Conservation (phyloP, 2,329 filamentous ascomycete species). For the Dryadomyces quercivorus region DNA sequence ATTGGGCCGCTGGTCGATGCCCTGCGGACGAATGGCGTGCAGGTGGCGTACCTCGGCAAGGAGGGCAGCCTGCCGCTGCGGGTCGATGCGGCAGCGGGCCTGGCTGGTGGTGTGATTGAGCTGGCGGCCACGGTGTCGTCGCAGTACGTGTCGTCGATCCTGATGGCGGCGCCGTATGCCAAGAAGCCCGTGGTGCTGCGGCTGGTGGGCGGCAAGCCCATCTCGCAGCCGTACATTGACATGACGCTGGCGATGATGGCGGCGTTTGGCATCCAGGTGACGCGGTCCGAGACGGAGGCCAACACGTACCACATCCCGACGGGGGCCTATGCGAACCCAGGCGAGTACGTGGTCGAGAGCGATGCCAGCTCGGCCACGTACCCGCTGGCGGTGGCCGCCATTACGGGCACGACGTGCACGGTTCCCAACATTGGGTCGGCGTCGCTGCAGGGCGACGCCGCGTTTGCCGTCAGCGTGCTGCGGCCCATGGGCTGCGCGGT, state of each 20-base stretch:
- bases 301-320: constrained; percentile 92
- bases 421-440: constrained; percentile 90
- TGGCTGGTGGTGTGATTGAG: constrained; percentile 78
- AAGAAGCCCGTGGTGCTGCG: constrained; percentile 85
- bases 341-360: constrained; percentile 84
- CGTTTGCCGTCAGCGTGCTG: constrained; percentile 83
- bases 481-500: constrained; percentile 89
- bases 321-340: constrained; percentile 69
- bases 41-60: constrained; percentile 73
- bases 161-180: constrained; percentile 95
- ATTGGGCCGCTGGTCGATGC: constrained; percentile 91
- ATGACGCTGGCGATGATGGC: constrained; percentile 99
- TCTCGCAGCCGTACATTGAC: constrained; percentile 94
- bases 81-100: constrained; percentile 70
- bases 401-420: constrained; percentile 90
- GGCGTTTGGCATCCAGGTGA: constrained; percentile 74
- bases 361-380: constrained; percentile 98
- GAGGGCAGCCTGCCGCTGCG: constrained; percentile 73
- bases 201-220: constrained; percentile 90
- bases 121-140: constrained; percentile 92
- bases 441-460: constrained; percentile 88
- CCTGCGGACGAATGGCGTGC: constrained; percentile 73
- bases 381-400: constrained; percentile 83
- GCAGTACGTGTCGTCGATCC: constrained; percentile 94
- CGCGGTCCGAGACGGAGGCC: constrained; percentile 62